These are phyloP conservation scores for Blastobotrys peoriensis DNA, from an alignment of 805 yeast species.

Conservation along the genomic window DNA sequence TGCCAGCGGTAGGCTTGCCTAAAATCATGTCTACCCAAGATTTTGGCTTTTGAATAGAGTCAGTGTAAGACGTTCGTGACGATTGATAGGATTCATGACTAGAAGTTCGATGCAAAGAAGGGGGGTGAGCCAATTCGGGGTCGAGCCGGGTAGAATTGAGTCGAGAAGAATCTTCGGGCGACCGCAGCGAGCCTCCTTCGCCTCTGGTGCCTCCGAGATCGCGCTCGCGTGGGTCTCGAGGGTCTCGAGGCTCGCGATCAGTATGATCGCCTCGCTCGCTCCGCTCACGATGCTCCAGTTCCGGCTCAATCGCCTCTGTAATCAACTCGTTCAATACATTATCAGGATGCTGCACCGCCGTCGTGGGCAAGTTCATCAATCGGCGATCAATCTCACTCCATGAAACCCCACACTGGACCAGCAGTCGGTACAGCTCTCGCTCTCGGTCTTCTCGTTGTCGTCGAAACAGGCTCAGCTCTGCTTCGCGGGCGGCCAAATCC, in stretches of 20 bases:
- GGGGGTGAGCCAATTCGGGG: no score
- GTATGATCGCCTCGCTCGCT: not conserved
- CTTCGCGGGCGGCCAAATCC: slow-evolving; percentile 44
- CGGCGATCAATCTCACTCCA: slow-evolving; percentile 25
- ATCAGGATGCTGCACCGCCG: slow-evolving; percentile 18
- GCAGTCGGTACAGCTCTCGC: slow-evolving; percentile 25
- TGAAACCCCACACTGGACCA: slow-evolving; percentile 25
- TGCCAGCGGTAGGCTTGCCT: not conserved
- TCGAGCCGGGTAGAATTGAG: not conserved
- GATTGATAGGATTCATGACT: not conserved
- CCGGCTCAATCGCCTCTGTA: slow-evolving; percentile 19
- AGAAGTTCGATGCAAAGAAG: not conserved
- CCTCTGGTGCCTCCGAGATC: not conserved
- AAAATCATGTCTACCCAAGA: not conserved
- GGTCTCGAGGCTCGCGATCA: not conserved
- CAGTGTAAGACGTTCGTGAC: not conserved
- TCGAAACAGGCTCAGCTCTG: slow-evolving; percentile 38
- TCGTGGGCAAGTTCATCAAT: slow-evolving; percentile 17
- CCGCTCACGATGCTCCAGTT: not conserved
- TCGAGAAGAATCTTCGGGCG: not conserved
- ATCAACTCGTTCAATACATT: slow-evolving; percentile 19
- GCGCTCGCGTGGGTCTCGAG: no score
- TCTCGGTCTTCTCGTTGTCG: slow-evolving; percentile 27
- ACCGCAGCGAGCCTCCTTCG: not conserved
- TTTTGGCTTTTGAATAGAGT: not conserved